Conservation (phyloP, 139 green algal genomes). For the Ulvella scutata region DNA sequence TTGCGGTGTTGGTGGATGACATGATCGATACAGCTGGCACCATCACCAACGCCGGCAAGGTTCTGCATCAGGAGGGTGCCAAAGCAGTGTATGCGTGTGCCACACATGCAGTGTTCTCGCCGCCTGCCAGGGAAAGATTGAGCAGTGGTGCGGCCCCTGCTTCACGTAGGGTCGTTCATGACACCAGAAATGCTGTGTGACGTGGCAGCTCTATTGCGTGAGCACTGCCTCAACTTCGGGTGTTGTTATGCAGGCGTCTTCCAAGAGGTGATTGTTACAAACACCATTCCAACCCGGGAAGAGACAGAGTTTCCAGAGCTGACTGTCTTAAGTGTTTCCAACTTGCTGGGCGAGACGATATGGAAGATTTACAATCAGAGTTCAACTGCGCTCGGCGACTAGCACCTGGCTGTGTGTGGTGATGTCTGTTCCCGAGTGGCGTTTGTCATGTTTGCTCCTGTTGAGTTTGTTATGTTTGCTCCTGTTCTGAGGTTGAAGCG, state of each 20-base stretch:
- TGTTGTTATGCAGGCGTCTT: conserved; percentile 7
- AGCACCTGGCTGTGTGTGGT: neutral
- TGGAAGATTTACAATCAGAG: conserved; percentile 91
- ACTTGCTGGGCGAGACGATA: conserved; percentile 95
- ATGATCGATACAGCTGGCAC: conserved; percentile 99
- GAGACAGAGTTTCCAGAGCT: conserved; percentile 83
- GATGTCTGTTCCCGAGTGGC: neutral
- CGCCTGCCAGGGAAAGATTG: conserved; percentile 83
- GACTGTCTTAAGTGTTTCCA: conserved; percentile 92
- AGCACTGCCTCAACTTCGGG: neutral
- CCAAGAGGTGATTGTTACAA: conserved; percentile 93
- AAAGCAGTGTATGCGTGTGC: conserved; percentile 88
- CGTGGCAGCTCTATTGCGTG: neutral
- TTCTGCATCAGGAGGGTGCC: conserved; percentile 66
- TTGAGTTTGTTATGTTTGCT: too few species aligned
- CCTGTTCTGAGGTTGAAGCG: too few species aligned
- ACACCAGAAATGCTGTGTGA: neutral
- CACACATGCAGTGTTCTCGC: conserved; percentile 91
- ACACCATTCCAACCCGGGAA: conserved; percentile 72
- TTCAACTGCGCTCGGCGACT: neutral
- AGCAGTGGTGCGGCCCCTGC: conserved; percentile 63
- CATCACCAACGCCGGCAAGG: conserved; percentile 88
- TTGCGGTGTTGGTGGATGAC: conserved; percentile 97
- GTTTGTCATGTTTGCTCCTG: too few species aligned
- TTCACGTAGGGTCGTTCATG: too few species aligned